Evolutionary conservation across 495 filamentous ascomycete species (phyloP), one percentile per base, ranked within the genome.

Genomic region (Hypoxylon cercidicola): DNA sequence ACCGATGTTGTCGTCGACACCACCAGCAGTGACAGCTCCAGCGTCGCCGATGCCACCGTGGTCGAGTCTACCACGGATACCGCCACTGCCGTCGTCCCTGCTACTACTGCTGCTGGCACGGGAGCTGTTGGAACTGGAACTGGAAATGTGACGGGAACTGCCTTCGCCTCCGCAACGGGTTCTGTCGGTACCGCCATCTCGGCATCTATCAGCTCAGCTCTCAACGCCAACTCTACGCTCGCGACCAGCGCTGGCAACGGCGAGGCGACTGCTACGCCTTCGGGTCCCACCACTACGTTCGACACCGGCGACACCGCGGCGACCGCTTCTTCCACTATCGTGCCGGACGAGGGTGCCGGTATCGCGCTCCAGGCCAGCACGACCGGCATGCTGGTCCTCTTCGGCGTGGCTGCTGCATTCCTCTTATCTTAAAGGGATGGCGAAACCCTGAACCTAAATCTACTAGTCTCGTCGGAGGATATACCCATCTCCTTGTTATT

Each of bases 211-310:
- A 55, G 53, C 54, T 62, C 64, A 0, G 49, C 10, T 6, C 39
- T 21, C 0, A 40, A 37, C 1, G 45, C 21, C 23, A 71, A 67
- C 49, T 49, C 48, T 15, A 68, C 64, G 13, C 6, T 41, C 5
- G 47, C 43, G 11, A 68, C 61, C 1, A 58, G 54, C 49, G 28
- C 41, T 16, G 35, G 43, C 12, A 40, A 53, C 23, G 64, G 54
- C 10, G 34, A 40, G 3, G 69, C 71, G 4, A 72, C 68, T 12
- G 71, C 65, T 37, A 60, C 60, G 2, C 71, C 69, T 2, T 56
- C 55, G 0, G 71, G 68, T 35, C 71, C 71, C 2, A 72, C 52
- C 28, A 50, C 59, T 34, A 66, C 68, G 8, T 63, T 66, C 51
- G 64, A 62, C 44, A 46, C 25, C 19, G 55, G 55, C 55, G 59